A percentile compares a stretch with the other conserved stretches of the same genome.
Evolutionary conservation across 768 basidiomycete species (phyloP).

Genomic region (Lactarius sp.): DNA sequence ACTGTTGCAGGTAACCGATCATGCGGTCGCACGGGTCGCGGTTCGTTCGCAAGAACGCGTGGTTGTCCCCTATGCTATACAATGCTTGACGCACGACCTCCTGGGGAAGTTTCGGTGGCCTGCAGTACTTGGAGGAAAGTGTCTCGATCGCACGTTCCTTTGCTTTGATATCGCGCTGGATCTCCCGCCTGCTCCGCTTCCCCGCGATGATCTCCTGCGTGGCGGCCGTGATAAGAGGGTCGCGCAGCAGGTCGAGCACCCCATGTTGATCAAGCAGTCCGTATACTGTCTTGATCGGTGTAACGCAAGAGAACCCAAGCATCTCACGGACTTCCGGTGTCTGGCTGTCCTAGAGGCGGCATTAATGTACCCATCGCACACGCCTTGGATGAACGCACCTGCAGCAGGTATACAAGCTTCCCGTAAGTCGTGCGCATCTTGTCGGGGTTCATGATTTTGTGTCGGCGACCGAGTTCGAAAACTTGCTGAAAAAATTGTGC

Average conservation of each 20-base stretch:
- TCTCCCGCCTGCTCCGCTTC: slow-evolving; percentile 62
- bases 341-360: slow-evolving; percentile 65
- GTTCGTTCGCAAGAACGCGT: slow-evolving; percentile 80
- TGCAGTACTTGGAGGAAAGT: slow-evolving; percentile 59
- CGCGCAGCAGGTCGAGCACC: slow-evolving; percentile 66
- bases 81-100: slow-evolving; percentile 73
- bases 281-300: slow-evolving; percentile 73
- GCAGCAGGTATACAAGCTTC: slow-evolving; percentile 77
- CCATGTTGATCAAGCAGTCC: slow-evolving; percentile 56
- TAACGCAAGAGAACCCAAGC: slow-evolving; percentile 72
- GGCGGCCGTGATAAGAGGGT: slow-evolving; percentile 68
- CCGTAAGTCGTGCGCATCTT: slow-evolving; percentile 89
- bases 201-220: slow-evolving; percentile 82
- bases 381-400: slow-evolving; percentile 41
- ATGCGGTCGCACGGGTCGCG: slow-evolving; percentile 86
- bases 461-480: slow-evolving; percentile 78
- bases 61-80: slow-evolving; percentile 87
- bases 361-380: slow-evolving; percentile 12
- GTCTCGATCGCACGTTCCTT: slow-evolving; percentile 84
- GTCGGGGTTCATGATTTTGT: slow-evolving; percentile 91
- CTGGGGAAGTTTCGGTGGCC: slow-evolving; percentile 47
- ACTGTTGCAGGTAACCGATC: slow-evolving; percentile 68
- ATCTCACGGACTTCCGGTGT: slow-evolving; percentile 75
- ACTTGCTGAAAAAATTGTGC: slow-evolving; percentile 73
- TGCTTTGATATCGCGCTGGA: slow-evolving; percentile 77